Evolutionary conservation across 495 filamentous ascomycete genomes (phyloP), one percentile per base, ranked within the genome.

Genomic region (Rhypophila decipiens): DNA sequence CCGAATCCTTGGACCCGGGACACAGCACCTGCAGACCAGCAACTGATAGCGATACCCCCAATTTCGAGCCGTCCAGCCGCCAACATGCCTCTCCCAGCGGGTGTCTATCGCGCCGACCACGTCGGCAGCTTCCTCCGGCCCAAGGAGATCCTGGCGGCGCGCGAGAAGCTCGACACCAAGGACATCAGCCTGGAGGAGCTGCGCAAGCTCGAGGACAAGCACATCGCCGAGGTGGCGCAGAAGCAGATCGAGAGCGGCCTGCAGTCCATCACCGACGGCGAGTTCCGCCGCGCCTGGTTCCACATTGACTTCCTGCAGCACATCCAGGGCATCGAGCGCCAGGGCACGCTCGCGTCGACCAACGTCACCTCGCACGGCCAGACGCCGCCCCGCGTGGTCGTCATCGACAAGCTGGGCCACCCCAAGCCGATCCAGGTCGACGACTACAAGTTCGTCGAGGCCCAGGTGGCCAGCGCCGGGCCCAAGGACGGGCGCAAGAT

Each of bases 181-280:
- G 50, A 71, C 15, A 69, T 76, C 24, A 64, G 62, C 43, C 61
- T 58, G 5, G 65, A 64, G 17, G 63, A 69, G 43, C 62, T 74
- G 15, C 69, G 68, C 44, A 53, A 61, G 56, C 39, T 83, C 39
- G 84, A 89, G 57, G 78, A 88, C 63, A 72, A 78, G 58, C 77
- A 84, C 55, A 78, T 89, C 52, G 73, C 79, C 42, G 67, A 73
- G 2, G 76, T 84, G 20, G 79, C 82, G 23, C 59, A 75, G 47
- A 68, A 68, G 24, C 83, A 87, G 64, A 62, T 79, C 51, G 67
- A 77, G 49, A 72, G 77, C 20, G 84, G 85, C 42, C 79, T 85
- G 59, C 72, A 70, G 42, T 72, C 74, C 35, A 69, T 86, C 40
- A 81, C 83, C 12, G 84, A 88, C 67, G 85, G 85, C 57, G 85